A percentile compares a stretch with the other conserved stretches of the same genome.
These are phyloP conservation scores for Solanum chmielewskii DNA, from an alignment of 257 asterid species.

Conservation along the genomic window DNA sequence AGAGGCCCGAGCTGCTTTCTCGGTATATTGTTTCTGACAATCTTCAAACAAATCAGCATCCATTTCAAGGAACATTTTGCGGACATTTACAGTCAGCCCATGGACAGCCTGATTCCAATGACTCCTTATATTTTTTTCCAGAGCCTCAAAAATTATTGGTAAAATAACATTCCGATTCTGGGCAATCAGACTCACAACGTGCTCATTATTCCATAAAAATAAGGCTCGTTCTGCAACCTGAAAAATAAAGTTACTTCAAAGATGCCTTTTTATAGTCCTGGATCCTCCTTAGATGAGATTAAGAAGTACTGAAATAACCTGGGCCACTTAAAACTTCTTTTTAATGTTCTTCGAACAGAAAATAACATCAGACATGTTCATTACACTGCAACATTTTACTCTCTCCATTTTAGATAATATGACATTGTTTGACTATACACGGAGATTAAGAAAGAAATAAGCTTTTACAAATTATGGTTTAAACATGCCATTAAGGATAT, in stretches of 20 bases:
- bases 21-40: constrained; percentile 46
- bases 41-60: constrained; percentile 57
- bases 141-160: constrained; percentile 60
- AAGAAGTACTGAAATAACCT: neutral
- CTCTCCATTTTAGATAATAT: neutral
- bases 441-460: neutral
- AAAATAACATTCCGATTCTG: constrained; percentile 49
- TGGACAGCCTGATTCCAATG: constrained; percentile 86
- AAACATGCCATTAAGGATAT: neutral
- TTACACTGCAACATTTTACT: neutral
- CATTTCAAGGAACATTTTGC: constrained; percentile 66
- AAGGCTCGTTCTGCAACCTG: constrained; percentile 88
- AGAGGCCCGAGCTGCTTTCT: constrained; percentile 31
- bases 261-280: neutral
- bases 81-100: constrained; percentile 51
- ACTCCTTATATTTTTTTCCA: constrained; percentile 55
- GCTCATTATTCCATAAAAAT: constrained; percentile 71
- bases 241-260: constrained; percentile 4
- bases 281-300: neutral
- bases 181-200: constrained; percentile 49
- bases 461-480: neutral
- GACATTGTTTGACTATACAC: neutral
- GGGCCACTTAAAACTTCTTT: neutral
- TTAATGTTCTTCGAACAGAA: neutral
- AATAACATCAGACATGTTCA: neutral